Evolutionary conservation across 2,329 filamentous ascomycete species (phyloP).

Genomic region (Periglandula ipomoeae): DNA sequence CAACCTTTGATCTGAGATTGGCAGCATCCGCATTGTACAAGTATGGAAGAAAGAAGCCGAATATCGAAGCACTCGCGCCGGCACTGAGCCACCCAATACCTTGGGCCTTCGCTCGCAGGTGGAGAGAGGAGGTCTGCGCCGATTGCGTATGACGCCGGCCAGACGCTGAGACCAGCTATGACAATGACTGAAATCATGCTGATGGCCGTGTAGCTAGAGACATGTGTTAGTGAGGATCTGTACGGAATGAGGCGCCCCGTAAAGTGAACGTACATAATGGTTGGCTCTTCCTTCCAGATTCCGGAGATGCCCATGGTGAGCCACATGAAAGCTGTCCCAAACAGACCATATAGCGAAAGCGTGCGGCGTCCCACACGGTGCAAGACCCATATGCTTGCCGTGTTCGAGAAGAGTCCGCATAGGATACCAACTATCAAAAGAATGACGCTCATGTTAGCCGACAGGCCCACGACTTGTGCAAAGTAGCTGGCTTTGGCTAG

Average conservation of each 20-base stretch:
- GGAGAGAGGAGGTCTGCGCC: conserved; percentile 32
- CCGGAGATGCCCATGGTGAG: conserved; percentile 37
- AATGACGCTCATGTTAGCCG: no score
- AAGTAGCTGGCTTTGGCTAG: no score
- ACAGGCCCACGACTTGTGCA: no score
- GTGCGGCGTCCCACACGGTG: no score
- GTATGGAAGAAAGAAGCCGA: conserved; percentile 39
- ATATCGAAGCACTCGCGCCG: conserved; percentile 29
- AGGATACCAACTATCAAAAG: no score
- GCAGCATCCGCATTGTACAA: conserved; percentile 24
- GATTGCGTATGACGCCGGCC: conserved; percentile 32
- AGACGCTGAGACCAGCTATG: conserved; percentile 30
- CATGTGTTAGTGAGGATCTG: no score
- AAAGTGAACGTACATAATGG: conserved; percentile 18
- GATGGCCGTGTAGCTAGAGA: conserved; percentile 17
- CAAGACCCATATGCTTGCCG: no score
- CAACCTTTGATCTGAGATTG: conserved; percentile 31
- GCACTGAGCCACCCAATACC: conserved; percentile 34
- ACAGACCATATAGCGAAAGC: no score
- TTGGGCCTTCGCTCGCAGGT: conserved; percentile 33
- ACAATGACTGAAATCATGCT: conserved; percentile 36
- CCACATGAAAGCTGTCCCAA: conserved; percentile 37
- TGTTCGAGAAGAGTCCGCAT: no score
- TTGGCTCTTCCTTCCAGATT: conserved; percentile 26
- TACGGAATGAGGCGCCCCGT: no score